phyloP scores from a whole-genome alignment of 139 green algal species.

The Nannochloris sp. region DNA sequence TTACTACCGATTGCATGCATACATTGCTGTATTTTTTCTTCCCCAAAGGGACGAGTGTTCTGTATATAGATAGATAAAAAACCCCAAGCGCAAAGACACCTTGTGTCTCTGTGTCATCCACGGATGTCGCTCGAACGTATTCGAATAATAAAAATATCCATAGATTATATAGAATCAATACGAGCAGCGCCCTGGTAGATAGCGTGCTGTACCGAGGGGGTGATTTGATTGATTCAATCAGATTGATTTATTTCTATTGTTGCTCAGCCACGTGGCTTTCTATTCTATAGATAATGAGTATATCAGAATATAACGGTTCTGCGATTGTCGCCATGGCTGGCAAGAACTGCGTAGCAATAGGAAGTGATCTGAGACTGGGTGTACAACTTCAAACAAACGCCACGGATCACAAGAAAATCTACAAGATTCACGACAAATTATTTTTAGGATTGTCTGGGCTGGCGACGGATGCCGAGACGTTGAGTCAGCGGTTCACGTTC shows the following conservation, averaged over 20 bases:
- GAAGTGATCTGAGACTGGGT: conserved; percentile 88
- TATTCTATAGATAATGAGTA: conserved; percentile 24
- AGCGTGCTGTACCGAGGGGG: no score
- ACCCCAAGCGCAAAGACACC: no score
- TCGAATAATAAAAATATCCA: no score
- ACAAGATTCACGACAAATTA: conserved; percentile 86
- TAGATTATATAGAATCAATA: no score
- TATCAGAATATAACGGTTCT: conserved; percentile 92
- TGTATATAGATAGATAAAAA: no score
- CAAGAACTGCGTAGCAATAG: conserved; percentile 97
- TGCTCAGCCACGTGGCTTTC: neutral
- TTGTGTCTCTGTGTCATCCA: no score
- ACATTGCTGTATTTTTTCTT: no score
- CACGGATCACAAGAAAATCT: conserved; percentile 89
- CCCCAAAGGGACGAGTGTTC: no score
- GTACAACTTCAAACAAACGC: conserved; percentile 95
- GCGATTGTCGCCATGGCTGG: conserved; percentile 80
- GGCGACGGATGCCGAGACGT: conserved; percentile 83
- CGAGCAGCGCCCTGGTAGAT: no score
- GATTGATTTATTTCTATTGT: neutral
- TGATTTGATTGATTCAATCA: no score
- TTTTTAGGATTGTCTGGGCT: conserved; percentile 89
- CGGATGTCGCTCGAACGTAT: no score
- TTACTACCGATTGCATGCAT: no score
- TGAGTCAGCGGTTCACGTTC: conserved; percentile 82